Conservation (phyloP, 257 asterid genomes). For the Thymus quinquecostatus region DNA sequence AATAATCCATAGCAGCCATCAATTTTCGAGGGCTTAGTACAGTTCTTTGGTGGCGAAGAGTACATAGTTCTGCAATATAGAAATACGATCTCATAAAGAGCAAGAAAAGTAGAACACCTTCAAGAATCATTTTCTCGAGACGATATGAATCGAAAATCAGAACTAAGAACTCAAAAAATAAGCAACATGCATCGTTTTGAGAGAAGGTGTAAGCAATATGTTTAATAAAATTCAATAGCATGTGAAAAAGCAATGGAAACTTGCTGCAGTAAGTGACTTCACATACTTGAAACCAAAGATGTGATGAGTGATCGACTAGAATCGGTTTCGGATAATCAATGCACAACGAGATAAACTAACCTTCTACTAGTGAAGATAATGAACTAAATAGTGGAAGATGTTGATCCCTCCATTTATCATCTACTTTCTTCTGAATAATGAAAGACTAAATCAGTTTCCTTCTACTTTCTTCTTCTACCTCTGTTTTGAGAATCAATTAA, state of each 20-base stretch:
- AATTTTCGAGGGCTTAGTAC: slow-evolving; percentile 69
- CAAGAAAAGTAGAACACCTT: background rate
- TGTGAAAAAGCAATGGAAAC: slow-evolving; percentile 2
- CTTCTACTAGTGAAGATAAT: slow-evolving; percentile 62
- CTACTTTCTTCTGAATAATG: slow-evolving; percentile 45
- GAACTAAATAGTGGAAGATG: slow-evolving; percentile 60
- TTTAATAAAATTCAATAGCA: background rate
- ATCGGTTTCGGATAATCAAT: slow-evolving; percentile 8
- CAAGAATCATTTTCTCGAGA: slow-evolving; percentile 14
- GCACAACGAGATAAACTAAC: slow-evolving; percentile 42
- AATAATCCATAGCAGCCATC: slow-evolving; percentile 73
- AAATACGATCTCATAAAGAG: background rate
- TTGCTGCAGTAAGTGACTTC: slow-evolving; percentile 8
- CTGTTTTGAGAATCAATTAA: no score
- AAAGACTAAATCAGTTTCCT: no score
- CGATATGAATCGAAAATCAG: background rate
- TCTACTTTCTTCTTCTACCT: no score
- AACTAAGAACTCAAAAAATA: background rate
- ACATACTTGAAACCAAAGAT: slow-evolving; percentile 5
- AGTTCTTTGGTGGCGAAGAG: slow-evolving; percentile 54
- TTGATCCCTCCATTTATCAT: slow-evolving; percentile 39
- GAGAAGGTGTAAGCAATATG: background rate
- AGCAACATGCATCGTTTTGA: background rate
- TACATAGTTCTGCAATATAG: slow-evolving; percentile 61
- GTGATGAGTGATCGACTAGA: slow-evolving; percentile 3